phyloP scores from a whole-genome alignment of 148 eudicot species.

The Drosera capensis region DNA sequence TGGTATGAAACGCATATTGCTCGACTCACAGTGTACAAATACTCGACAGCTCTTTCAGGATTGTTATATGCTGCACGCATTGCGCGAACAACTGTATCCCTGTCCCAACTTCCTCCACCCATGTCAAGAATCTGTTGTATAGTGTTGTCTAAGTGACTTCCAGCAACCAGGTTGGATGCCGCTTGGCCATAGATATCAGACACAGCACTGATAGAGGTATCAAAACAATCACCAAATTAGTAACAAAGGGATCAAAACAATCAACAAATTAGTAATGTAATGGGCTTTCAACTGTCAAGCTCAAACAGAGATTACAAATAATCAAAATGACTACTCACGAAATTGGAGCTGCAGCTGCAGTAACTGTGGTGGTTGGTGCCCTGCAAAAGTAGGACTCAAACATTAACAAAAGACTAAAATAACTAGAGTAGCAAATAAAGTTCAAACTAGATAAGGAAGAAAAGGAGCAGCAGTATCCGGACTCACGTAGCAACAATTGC shows the following conservation, averaged over 20 bases:
- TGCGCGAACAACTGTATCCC: conserved; percentile 76
- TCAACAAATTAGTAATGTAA: not conserved
- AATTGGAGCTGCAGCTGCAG: no score
- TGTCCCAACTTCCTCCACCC: conserved; percentile 94
- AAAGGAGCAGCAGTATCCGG: no score
- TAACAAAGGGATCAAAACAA: no score
- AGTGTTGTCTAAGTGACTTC: conserved; percentile 45
- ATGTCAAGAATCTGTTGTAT: conserved; percentile 79
- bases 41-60: conserved; percentile 93
- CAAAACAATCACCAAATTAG: not conserved
- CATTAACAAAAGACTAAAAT: no score
- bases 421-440: not conserved
- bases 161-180: conserved; percentile 80
- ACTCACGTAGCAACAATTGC: no score
- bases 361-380: no score
- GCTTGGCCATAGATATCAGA: conserved; percentile 71
- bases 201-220: conserved; percentile 17
- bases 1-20: no score
- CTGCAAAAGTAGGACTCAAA: no score
- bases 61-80: conserved; percentile 81
- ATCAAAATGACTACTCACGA: no score
- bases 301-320: no score
- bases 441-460: no score
- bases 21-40: conserved; percentile 66
- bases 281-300: no score